These are phyloP conservation scores for Fusarium equiseti DNA, from an alignment of 2,329 filamentous ascomycete species.

Conservation along the genomic window DNA sequence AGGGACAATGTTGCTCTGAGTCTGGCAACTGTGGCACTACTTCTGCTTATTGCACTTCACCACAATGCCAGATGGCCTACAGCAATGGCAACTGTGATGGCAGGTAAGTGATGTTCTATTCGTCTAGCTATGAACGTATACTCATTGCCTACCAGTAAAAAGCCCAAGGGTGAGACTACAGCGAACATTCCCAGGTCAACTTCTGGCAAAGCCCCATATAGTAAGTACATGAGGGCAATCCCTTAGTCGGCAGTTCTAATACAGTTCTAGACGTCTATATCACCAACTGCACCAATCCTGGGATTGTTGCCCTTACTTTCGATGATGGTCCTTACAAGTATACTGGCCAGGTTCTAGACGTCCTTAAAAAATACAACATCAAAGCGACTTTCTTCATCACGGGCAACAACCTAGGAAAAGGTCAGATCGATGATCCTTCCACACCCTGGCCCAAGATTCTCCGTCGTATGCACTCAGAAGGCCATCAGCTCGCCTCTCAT, in stretches of 20 bases:
- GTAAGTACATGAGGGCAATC: slow-evolving; percentile 27
- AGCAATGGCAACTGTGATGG: slow-evolving; percentile 53
- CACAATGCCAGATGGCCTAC: slow-evolving; percentile 53
- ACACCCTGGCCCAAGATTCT: slow-evolving; percentile 53
- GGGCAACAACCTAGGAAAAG: slow-evolving; percentile 55
- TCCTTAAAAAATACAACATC: slow-evolving; percentile 48
- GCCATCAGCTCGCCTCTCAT: slow-evolving; percentile 60
- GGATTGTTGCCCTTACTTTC: slow-evolving; percentile 58
- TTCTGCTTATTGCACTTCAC: slow-evolving; percentile 50
- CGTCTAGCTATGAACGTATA: neutral
- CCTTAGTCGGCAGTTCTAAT: slow-evolving; percentile 4
- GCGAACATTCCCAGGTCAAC: slow-evolving; percentile 45
- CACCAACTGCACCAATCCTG: slow-evolving; percentile 51
- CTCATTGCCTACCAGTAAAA: slow-evolving; percentile 40
- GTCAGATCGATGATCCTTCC: slow-evolving; percentile 54
- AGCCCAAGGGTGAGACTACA: slow-evolving; percentile 48
- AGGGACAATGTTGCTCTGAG: slow-evolving; percentile 52
- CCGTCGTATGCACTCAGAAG: slow-evolving; percentile 54
- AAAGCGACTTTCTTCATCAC: slow-evolving; percentile 58
- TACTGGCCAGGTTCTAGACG: slow-evolving; percentile 56
- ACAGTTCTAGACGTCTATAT: slow-evolving; percentile 46
- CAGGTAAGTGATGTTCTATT: slow-evolving; percentile 45
- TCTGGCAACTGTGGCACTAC: slow-evolving; percentile 52
- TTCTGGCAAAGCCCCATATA: slow-evolving; percentile 51
- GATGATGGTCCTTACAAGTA: slow-evolving; percentile 61